phyloP scores from a whole-genome alignment of 139 green algal genomes.

The Micractinium conductrix region DNA sequence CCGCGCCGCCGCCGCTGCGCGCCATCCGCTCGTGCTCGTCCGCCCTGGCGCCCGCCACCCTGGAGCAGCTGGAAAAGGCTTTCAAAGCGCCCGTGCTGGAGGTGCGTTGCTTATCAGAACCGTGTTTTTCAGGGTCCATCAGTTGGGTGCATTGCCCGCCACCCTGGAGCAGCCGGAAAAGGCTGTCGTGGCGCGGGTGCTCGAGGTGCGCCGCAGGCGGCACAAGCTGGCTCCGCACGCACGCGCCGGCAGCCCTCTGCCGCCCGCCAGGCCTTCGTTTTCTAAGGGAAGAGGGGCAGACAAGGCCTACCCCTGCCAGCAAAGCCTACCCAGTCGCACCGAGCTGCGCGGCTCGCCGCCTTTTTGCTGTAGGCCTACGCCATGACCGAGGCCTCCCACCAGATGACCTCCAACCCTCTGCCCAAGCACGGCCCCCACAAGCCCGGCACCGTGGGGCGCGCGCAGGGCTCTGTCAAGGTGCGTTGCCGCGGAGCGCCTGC shows the following conservation, averaged over 20 bases:
- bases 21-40: slow-evolving; percentile 88
- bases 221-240: too few relatives aligned
- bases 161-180: slow-evolving; percentile 78
- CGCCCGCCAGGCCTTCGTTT: too few relatives aligned
- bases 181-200: slow-evolving; percentile 76
- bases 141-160: too few relatives aligned
- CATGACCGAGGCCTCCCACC: slow-evolving; percentile 91
- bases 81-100: slow-evolving; percentile 87
- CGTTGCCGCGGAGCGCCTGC: background rate
- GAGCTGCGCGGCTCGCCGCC: too few relatives aligned
- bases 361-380: slow-evolving; percentile 73
- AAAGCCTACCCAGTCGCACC: too few relatives aligned
- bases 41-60: slow-evolving; percentile 70
- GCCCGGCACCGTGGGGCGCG: slow-evolving; percentile 61
- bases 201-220: slow-evolving; percentile 69
- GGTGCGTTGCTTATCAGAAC: slow-evolving; percentile 9
- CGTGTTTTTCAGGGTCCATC: too few relatives aligned
- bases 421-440: slow-evolving; percentile 67
- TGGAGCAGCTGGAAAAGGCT: slow-evolving; percentile 74
- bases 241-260: too few relatives aligned
- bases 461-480: slow-evolving; percentile 54
- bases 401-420: slow-evolving; percentile 88
- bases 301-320: too few relatives aligned
- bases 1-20: slow-evolving; percentile 66
- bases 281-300: too few relatives aligned